A percentile compares a stretch with the other conserved stretches of the same genome.
These are phyloP conservation scores for Pseudogymnoascus sp. DNA, from an alignment of 2,329 filamentous ascomycete genomes.

Conservation along the genomic window DNA sequence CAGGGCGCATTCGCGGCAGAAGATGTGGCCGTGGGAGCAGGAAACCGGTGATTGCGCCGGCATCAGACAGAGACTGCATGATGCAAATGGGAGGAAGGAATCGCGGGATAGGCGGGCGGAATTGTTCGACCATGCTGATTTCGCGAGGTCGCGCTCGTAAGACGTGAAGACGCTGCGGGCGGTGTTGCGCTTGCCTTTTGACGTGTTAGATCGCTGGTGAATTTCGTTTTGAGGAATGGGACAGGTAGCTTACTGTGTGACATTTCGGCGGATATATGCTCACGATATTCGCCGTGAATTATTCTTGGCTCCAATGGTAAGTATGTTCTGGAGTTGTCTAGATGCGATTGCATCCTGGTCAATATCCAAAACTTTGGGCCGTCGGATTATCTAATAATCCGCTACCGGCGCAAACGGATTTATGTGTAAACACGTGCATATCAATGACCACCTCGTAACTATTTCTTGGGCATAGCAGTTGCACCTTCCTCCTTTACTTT, in stretches of 20 bases:
- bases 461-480: background rate
- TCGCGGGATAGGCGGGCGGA: constrained; percentile 81
- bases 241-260: constrained; percentile 39
- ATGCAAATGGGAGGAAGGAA: constrained; percentile 85
- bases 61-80: constrained; percentile 79
- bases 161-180: constrained; percentile 89
- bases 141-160: constrained; percentile 77
- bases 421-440: constrained; percentile 3
- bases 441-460: background rate
- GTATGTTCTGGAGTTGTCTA: background rate
- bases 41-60: constrained; percentile 74
- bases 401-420: background rate
- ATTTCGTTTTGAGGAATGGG: background rate
- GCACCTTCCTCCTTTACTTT: background rate
- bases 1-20: constrained; percentile 91
- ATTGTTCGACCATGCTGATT: constrained; percentile 71
- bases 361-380: background rate
- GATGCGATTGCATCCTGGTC: background rate
- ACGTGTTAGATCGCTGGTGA: constrained; percentile 11
- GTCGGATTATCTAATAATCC: background rate
- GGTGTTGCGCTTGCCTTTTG: constrained; percentile 72
- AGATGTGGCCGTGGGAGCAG: constrained; percentile 78
- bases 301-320: background rate
- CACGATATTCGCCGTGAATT: background rate
- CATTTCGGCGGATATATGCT: constrained; percentile 29